phyloP scores from a whole-genome alignment of 1,139 yeast genomes.

The Debaryomyces subglobosus region DNA sequence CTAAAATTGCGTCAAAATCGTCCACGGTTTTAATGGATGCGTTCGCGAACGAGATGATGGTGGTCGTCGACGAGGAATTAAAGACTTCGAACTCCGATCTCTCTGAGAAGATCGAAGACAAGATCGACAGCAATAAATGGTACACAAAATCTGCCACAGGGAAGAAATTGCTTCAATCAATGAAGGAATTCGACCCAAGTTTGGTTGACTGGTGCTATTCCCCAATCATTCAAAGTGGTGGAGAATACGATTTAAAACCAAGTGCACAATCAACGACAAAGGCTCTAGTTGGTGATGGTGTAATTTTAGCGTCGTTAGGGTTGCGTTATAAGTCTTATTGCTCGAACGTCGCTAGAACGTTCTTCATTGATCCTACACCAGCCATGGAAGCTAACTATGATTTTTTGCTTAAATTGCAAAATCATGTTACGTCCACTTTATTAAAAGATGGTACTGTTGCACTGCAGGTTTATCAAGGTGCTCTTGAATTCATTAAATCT shows the following conservation, averaged over 20 bases:
- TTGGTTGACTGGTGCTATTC: conserved; percentile 93
- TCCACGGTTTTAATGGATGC: conserved; percentile 80
- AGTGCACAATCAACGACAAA: conserved; percentile 77
- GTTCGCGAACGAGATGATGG: conserved; percentile 87
- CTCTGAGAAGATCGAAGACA: conserved; percentile 76
- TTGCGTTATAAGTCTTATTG: conserved; percentile 88
- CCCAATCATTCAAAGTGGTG: conserved; percentile 90
- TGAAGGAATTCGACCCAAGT: conserved; percentile 66
- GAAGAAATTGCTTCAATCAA: conserved; percentile 48
- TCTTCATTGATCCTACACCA: conserved; percentile 84
- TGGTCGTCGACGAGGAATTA: conserved; percentile 82
- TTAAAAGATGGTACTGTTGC: conserved; percentile 72
- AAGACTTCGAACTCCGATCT: conserved; percentile 73
- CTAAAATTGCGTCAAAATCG: conserved; percentile 75
- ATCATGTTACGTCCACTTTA: conserved; percentile 53
- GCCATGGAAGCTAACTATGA: conserved; percentile 81
- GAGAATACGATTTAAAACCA: conserved; percentile 80
- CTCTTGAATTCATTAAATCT: conserved; percentile 59
- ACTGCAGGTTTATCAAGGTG: conserved; percentile 66
- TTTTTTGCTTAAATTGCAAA: conserved; percentile 69
- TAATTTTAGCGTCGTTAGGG: conserved; percentile 83
- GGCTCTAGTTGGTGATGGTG: conserved; percentile 73
- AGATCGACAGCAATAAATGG: conserved; percentile 77
- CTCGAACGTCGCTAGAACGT: conserved; percentile 85
- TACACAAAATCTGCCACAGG: conserved; percentile 65